Evolutionary conservation across 441 rosid genomes (phyloP).

Genomic region (Mallotus japonicus): DNA sequence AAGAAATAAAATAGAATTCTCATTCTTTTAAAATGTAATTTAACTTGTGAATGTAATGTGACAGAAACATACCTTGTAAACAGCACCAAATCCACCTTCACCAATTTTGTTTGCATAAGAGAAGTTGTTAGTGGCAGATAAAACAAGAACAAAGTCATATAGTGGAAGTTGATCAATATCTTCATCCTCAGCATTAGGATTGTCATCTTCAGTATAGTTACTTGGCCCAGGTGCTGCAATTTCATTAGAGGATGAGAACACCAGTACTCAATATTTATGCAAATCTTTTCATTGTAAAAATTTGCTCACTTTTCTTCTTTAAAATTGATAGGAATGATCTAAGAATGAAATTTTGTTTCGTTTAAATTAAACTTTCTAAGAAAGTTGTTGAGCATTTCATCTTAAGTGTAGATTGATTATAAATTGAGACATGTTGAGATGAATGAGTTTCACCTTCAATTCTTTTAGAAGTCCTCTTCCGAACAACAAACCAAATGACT

Average conservation of each 20-base stretch:
- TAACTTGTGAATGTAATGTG: neutral
- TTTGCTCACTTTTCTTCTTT: neutral
- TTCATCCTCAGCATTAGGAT: conserved; percentile 2
- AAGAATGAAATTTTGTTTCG: neutral
- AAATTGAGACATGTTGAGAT: too few species aligned
- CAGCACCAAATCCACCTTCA: conserved; percentile 24
- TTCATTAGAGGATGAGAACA: neutral
- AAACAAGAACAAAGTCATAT: conserved; percentile 12
- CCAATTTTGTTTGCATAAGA: conserved; percentile 20
- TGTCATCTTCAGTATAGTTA: neutral
- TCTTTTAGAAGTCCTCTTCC: conserved; percentile 8
- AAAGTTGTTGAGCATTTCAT: neutral
- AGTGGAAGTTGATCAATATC: conserved; percentile 19
- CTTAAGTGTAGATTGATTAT: neutral
- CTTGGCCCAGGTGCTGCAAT: neutral
- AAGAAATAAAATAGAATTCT: neutral
- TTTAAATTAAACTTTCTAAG: neutral
- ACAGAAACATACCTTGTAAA: conserved; percentile 17
- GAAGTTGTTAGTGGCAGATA: conserved; percentile 22
- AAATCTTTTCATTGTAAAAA: neutral
- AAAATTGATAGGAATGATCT: neutral
- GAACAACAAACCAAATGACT: conserved; percentile 1
- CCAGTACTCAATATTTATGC: too few species aligned
- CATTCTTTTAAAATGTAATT: neutral
- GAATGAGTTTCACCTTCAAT: neutral